Evolutionary conservation across 1,139 yeast genomes (phyloP), one percentile per base, ranked within the genome.

Genomic region (Yarrowia galli): DNA sequence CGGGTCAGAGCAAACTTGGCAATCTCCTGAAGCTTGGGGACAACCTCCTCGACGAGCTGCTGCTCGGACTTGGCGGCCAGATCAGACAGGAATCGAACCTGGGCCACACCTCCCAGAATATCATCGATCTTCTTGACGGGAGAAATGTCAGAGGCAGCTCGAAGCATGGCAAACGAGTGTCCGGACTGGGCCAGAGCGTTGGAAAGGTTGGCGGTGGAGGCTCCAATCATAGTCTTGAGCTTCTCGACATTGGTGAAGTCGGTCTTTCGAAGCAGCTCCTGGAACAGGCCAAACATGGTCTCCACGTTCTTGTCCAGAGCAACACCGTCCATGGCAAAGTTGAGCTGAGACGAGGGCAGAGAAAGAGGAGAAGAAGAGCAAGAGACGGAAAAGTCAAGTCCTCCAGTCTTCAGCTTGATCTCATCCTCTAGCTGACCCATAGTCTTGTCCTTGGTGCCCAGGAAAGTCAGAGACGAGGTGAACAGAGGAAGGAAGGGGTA

Each of bases 391-490:
- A 92, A 85, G 1, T 86, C 80, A 22, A 95, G 78, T 0, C 98
- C 98, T 25, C 99, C 99, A 0, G 99, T 92, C 70, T 84, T 83
- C 67, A 88, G 82, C 74, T 89, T 91, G 71, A 96, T 92, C 67
- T 87, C 87, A 70, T 95, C 92, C 76, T 95, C 99, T 70, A 95
- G 84, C 58, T 88, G 89, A 22, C 92, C 90, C 84, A 91, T 91
- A 0, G 89, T 77, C 68, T 89, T 87, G 9, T 79, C 75, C 4
- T 80, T 75, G 0, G 99, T 93, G 18, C 99, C 99, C 71, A 95
- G 82, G 74, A 89, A 91, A 3, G 96, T 89, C 71, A 93, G 82
- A 67, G 97, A 90, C 32, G 89, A 89, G 13, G 89, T 82, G 78
- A 91, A 95, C 61, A 96, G 77, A 0, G 97, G 91, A 71, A 96